phyloP scores from a whole-genome alignment of 2,329 filamentous ascomycete species.

The Fusarium temperatum region DNA sequence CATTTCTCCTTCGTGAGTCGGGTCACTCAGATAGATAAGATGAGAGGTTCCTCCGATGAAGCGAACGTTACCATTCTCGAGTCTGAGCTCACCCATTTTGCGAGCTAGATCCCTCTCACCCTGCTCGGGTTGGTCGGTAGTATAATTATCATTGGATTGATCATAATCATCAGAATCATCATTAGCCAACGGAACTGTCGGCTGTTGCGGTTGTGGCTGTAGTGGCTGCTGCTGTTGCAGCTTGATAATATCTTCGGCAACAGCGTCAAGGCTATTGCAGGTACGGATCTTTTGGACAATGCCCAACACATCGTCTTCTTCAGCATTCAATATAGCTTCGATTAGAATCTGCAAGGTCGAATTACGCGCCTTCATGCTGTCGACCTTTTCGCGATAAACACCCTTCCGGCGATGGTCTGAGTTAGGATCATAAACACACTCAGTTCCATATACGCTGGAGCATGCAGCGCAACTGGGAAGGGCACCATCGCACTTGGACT shows the following conservation, averaged over 20 bases:
- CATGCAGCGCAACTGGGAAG: slow-evolving; percentile 95
- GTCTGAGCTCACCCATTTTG: slow-evolving; percentile 89
- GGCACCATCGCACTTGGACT: slow-evolving; percentile 92
- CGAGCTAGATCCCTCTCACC: slow-evolving; percentile 84
- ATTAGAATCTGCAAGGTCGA: slow-evolving; percentile 92
- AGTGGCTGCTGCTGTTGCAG: slow-evolving; percentile 48
- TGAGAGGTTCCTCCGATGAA: slow-evolving; percentile 97
- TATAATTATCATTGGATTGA: slow-evolving; percentile 52
- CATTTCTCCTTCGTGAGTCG: slow-evolving; percentile 48
- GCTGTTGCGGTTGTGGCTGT: slow-evolving; percentile 52
- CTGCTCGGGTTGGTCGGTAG: slow-evolving; percentile 54
- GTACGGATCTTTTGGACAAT: slow-evolving; percentile 89
- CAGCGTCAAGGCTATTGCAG: slow-evolving; percentile 73
- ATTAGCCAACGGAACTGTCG: slow-evolving; percentile 46
- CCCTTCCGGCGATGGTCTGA: slow-evolving; percentile 96
- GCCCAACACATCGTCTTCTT: slow-evolving; percentile 83
- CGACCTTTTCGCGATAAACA: slow-evolving; percentile 93
- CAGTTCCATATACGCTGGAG: slow-evolving; percentile 88
- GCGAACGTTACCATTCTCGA: slow-evolving; percentile 87
- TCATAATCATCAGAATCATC: slow-evolving; percentile 54
- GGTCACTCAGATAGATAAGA: slow-evolving; percentile 79
- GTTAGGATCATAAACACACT: slow-evolving; percentile 94
- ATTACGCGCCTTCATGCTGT: slow-evolving; percentile 85
- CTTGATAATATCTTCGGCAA: slow-evolving; percentile 63
- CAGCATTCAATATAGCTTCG: slow-evolving; percentile 89